Percentiles rank a stretch among this genome's conserved stretches.
Conservation (phyloP, 257 asterid species). For the Capsicum chinense region DNA sequence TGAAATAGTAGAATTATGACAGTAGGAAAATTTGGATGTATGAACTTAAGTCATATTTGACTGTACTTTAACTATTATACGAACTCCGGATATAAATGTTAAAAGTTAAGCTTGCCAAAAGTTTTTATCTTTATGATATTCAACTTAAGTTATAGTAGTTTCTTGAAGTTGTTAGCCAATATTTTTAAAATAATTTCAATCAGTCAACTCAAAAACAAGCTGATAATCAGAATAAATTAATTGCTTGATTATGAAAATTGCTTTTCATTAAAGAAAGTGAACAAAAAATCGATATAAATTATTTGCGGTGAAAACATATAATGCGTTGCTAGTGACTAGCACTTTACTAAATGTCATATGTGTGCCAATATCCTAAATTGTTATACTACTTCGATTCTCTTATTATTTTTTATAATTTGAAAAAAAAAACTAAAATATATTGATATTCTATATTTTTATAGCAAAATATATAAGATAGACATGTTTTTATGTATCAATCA, state of each 20-base stretch:
- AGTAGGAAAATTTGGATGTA: background rate
- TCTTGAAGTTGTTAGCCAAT: background rate
- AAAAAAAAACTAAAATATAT: too few relatives aligned
- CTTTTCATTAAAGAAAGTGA: background rate
- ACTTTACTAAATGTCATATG: too few relatives aligned
- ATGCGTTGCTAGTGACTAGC: background rate
- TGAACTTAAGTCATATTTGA: background rate
- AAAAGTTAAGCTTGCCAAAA: background rate
- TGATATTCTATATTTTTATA: too few relatives aligned
- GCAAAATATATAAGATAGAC: too few relatives aligned
- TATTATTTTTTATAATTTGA: too few relatives aligned
- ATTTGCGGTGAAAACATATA: background rate
- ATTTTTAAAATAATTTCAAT: background rate
- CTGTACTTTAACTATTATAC: background rate
- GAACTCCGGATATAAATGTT: background rate
- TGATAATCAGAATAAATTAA: background rate
- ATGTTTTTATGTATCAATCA: too few relatives aligned
- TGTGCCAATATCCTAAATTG: too few relatives aligned
- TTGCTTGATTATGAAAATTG: background rate
- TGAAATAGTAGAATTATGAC: too few relatives aligned
- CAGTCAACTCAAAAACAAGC: background rate
- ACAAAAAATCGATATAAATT: background rate
- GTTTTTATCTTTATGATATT: too few relatives aligned
- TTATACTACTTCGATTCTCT: too few relatives aligned
- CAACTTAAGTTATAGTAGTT: background rate